Evolutionary conservation across 2,329 filamentous ascomycete species (phyloP).

Genomic region (Bipolaris victoriae): DNA sequence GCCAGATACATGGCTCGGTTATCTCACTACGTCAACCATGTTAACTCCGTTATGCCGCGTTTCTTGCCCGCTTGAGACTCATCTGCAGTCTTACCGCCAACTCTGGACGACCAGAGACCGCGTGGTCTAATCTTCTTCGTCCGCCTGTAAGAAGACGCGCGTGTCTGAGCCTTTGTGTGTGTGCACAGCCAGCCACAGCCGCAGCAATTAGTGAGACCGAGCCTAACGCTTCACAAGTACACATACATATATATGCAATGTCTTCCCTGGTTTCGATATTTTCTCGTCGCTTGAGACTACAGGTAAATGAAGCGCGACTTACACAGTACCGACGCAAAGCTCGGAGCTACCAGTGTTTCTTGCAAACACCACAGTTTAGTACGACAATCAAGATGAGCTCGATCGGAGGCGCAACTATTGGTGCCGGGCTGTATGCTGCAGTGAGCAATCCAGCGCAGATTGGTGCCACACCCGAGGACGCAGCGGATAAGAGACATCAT

Average conservation of each 20-base stretch:
- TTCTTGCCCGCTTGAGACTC: not conserved
- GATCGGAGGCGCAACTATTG: slow-evolving; percentile 29
- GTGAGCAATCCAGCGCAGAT: slow-evolving; percentile 49
- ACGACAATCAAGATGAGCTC: slow-evolving; percentile 41
- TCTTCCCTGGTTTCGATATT: slow-evolving; percentile 16
- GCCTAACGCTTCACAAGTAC: not conserved
- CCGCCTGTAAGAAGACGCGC: not conserved
- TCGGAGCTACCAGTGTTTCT: slow-evolving; percentile 1
- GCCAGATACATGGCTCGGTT: not conserved
- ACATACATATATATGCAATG: slow-evolving; percentile 20
- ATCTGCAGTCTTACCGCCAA: not conserved
- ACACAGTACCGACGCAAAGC: not conserved
- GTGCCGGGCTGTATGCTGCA: slow-evolving; percentile 49
- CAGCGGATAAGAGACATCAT: slow-evolving; percentile 58
- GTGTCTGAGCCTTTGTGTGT: not conserved
- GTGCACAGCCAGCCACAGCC: not conserved
- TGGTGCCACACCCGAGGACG: slow-evolving; percentile 54
- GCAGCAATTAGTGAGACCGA: not conserved
- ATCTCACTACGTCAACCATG: not conserved
- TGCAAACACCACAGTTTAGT: slow-evolving; percentile 28
- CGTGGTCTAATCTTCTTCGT: not conserved
- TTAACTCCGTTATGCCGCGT: slow-evolving; percentile 2
- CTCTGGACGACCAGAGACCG: not conserved
- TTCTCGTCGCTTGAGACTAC: slow-evolving; percentile 1
- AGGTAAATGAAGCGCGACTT: not conserved